These are phyloP conservation scores for Pseudogymnoascus sp. DNA, from an alignment of 2,329 filamentous ascomycete species.

Conservation along the genomic window DNA sequence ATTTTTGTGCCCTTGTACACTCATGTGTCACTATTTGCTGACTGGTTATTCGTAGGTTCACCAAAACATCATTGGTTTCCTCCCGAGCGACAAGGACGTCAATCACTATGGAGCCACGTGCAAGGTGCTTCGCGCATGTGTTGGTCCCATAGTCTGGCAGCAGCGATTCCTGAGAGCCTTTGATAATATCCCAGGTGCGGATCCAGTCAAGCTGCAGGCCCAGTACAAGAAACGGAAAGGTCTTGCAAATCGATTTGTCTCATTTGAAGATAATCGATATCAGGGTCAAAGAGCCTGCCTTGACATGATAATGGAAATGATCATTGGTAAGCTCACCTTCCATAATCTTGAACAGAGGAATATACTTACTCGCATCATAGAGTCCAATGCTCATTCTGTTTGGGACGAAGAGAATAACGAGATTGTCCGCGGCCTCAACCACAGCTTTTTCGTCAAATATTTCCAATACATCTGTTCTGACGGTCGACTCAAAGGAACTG, in stretches of 20 bases:
- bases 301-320: conserved; percentile 32
- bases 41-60: conserved; percentile 19
- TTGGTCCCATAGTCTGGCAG: conserved; percentile 39
- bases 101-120: conserved; percentile 33
- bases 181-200: conserved; percentile 27
- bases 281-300: conserved; percentile 31
- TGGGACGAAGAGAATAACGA: conserved; percentile 8
- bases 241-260: conserved; percentile 20
- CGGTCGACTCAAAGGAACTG: neutral
- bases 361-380: conserved; percentile 12
- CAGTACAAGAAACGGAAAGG: conserved; percentile 31
- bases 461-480: neutral
- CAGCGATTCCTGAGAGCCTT: conserved; percentile 34
- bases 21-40: neutral
- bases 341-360: neutral
- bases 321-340: conserved; percentile 33
- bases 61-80: conserved; percentile 21
- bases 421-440: neutral
- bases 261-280: conserved; percentile 13
- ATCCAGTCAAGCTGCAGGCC: conserved; percentile 23
- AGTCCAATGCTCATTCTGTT: conserved; percentile 19
- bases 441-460: neutral
- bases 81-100: conserved; percentile 34
- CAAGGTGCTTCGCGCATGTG: conserved; percentile 29
- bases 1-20: neutral